Percentiles rank a stretch among this genome's conserved stretches.
Evolutionary conservation across 129 eudicot genomes (phyloP).

Genomic region (Lactuca saligna): DNA sequence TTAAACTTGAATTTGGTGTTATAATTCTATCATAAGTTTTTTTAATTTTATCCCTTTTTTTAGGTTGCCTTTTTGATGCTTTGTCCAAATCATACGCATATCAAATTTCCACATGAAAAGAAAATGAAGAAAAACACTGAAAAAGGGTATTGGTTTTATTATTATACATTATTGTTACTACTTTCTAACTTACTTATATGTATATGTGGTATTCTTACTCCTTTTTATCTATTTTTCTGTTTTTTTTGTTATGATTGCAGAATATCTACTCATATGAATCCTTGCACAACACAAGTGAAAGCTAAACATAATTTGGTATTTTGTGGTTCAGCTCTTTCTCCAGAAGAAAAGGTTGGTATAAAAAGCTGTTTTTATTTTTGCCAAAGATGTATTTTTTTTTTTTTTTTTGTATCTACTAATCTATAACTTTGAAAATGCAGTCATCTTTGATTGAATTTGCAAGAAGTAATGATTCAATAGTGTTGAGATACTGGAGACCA

Average conservation of each 20-base stretch:
- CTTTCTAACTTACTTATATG: not conserved
- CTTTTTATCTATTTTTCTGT: not conserved
- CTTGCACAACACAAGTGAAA: slow-evolving; percentile 34
- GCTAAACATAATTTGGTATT: slow-evolving; percentile 53
- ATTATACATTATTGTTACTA: not conserved
- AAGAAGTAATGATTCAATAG: slow-evolving; percentile 52
- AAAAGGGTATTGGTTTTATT: slow-evolving; percentile 10
- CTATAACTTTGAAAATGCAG: slow-evolving; percentile 40
- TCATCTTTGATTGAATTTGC: slow-evolving; percentile 60
- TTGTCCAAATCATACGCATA: slow-evolving; percentile 64
- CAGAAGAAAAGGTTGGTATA: slow-evolving; percentile 64
- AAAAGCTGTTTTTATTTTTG: not conserved
- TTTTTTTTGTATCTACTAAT: slow-evolving; percentile 1
- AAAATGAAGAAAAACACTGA: slow-evolving; percentile 38
- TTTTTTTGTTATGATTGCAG: slow-evolving; percentile 34
- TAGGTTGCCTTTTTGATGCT: slow-evolving; percentile 61
- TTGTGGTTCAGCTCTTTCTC: slow-evolving; percentile 86
- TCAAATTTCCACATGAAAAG: slow-evolving; percentile 65
- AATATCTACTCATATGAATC: slow-evolving; percentile 18
- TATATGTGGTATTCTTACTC: not conserved
- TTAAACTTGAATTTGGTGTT: not conserved
- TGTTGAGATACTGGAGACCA: slow-evolving; percentile 60
- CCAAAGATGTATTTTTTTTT: no score
- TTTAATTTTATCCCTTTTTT: not conserved
- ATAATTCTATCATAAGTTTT: not conserved